Conservation (phyloP, 306 rosid species). For the Lathyrus oleraceus region DNA sequence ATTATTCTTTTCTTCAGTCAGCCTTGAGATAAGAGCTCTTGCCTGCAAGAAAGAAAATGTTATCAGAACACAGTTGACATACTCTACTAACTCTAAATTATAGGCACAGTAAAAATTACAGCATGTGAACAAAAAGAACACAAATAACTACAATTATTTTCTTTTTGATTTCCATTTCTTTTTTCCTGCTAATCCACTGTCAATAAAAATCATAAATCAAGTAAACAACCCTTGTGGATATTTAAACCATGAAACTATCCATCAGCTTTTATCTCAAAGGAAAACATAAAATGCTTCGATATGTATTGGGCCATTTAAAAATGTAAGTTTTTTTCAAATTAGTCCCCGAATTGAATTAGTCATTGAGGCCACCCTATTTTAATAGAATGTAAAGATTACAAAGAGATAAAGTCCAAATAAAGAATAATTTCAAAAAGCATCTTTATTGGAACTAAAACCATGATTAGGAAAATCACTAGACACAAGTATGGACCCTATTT, state of each 20-base stretch:
- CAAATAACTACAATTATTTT: background rate
- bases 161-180: background rate
- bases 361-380: background rate
- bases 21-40: constrained; percentile 62
- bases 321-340: background rate
- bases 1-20: constrained; percentile 72
- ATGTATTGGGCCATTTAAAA: background rate
- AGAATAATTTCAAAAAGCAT: background rate
- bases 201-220: background rate
- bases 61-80: constrained; percentile 27
- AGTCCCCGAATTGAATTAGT: background rate
- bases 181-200: background rate
- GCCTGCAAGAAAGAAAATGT: constrained; percentile 54
- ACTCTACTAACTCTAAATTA: constrained; percentile 22
- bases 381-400: background rate
- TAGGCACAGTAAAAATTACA: constrained; percentile 8
- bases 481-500: background rate
- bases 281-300: background rate
- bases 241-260: constrained; percentile 26
- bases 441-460: background rate
- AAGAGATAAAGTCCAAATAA: background rate
- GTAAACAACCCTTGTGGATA: constrained; percentile 13
- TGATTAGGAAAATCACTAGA: background rate
- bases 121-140: constrained; percentile 15
- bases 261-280: constrained; percentile 14